Evolutionary conservation across 108 stramenopile species (phyloP).

Genomic region (Cyclotella baltica): DNA sequence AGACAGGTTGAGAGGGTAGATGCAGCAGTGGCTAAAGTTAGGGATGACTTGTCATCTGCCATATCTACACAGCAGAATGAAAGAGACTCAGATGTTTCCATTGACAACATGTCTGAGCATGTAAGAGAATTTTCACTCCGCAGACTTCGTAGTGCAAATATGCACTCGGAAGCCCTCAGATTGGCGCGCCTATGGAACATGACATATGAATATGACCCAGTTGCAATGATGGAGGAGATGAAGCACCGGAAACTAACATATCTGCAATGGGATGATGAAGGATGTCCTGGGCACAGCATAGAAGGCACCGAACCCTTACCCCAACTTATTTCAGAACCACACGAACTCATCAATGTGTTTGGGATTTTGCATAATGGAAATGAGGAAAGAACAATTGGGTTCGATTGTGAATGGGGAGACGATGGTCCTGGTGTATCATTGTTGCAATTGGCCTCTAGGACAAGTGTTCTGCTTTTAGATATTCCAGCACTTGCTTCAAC

Average conservation of each 20-base stretch:
- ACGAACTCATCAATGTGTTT: slow-evolving; percentile 41
- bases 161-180: slow-evolving; percentile 55
- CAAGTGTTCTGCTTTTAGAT: slow-evolving; percentile 67
- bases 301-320: slow-evolving; percentile 36
- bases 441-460: slow-evolving; percentile 60
- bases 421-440: slow-evolving; percentile 62
- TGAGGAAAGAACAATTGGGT: slow-evolving; percentile 53
- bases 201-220: slow-evolving; percentile 64
- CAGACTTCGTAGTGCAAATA: slow-evolving; percentile 55
- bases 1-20: slow-evolving; percentile 75
- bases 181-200: slow-evolving; percentile 64
- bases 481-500: slow-evolving; percentile 68
- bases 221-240: slow-evolving; percentile 52
- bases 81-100: slow-evolving; percentile 12
- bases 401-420: slow-evolving; percentile 81
- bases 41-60: slow-evolving; percentile 26
- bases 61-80: not conserved
- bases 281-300: slow-evolving; percentile 30
- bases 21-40: slow-evolving; percentile 52
- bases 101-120: slow-evolving; percentile 30
- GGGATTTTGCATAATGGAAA: not conserved
- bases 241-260: slow-evolving; percentile 59
- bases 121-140: slow-evolving; percentile 68
- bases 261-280: slow-evolving; percentile 75
- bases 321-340: slow-evolving; percentile 52